Evolutionary conservation across 169 alveolate species (phyloP), one percentile per base, ranked within the genome.

Genomic region (Besnoitia besnoiti): DNA sequence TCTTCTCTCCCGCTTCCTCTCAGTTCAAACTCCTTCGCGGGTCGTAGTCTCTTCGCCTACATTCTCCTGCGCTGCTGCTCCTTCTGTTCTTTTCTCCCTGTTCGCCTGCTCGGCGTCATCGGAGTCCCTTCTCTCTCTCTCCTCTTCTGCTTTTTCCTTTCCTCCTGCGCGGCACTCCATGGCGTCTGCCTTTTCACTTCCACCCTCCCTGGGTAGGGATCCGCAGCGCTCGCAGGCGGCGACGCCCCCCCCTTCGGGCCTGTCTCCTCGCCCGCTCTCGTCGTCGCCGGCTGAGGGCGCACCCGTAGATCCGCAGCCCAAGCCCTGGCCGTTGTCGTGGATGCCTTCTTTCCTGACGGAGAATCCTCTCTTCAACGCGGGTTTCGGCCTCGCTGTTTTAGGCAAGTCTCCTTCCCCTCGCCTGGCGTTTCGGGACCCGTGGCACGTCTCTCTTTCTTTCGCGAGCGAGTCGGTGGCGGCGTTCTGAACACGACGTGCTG

Each of bases 321-420:
- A 67, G 44, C 80, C 44, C 14, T 67, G 39, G 80, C 80, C 44
- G 40, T n/a, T 67, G 14, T 30, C 44, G 10, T 35, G 46, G 24
- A 3, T 67, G 80, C 80, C 44, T 1, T n/a, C 12, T n/a, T 67
- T 67, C 44, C 80, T 33, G 33, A 62, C 90, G 55, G 73, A 61
- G 55, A 89, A 91, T 44, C 95, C 94, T 33, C 93, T 84, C 92
- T 93, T 91, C 85, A 85, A 76, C 44, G 95, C 89, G 44, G 95
- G 88, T 46, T 91, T 85, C 12, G 95, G 95, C 37, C 89, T 92
- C 33, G 91, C 89, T 0, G 95, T 91, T 40, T 37, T 90, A 24
- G 93, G 93, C 55, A 47, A 0, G 88, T 0, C 51, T 33, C 10
- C 76, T 7, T 19, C 76, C 10, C 40, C 37, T 19, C 76, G 76